Conservation (phyloP, 495 filamentous ascomycete genomes). For the Neurospora sp. region DNA sequence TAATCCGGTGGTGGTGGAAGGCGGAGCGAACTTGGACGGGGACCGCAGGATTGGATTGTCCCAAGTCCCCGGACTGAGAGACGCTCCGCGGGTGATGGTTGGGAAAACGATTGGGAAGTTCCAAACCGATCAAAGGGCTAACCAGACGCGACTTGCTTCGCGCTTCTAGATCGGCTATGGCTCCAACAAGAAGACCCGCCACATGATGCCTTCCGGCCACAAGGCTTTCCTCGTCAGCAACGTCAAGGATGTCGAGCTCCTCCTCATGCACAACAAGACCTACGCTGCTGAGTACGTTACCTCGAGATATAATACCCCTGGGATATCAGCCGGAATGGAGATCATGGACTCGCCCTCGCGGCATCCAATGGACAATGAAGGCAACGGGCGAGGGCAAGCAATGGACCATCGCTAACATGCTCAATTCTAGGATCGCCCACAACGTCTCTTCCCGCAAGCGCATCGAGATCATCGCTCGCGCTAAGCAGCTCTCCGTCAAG, state of each 20-base stretch:
- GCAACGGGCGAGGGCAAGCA: not conserved
- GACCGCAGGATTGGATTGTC: not conserved
- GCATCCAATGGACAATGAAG: not conserved
- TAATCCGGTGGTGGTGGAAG: not conserved
- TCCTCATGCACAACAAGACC: conserved; percentile 99
- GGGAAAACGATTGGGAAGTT: conserved; percentile 1
- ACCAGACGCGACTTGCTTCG: conserved; percentile 5
- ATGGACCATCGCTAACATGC: not conserved
- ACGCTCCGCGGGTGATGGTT: not conserved
- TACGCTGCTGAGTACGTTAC: conserved; percentile 89
- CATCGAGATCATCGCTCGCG: conserved; percentile 89
- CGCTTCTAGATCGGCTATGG: conserved; percentile 81
- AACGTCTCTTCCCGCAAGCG: conserved; percentile 97
- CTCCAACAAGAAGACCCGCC: conserved; percentile 95
- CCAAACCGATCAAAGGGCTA: conserved; percentile 4
- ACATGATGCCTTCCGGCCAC: conserved; percentile 98
- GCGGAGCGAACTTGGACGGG: not conserved
- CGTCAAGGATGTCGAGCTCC: conserved; percentile 85
- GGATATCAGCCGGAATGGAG: not conserved
- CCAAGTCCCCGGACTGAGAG: not conserved
- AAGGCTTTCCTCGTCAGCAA: conserved; percentile 99
- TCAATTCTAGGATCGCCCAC: conserved; percentile 69
- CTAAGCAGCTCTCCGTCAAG: conserved; percentile 97
- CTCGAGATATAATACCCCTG: not conserved
- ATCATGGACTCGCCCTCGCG: not conserved